Percentiles rank a stretch among this genome's conserved stretches.
phyloP scores from a whole-genome alignment of 2,329 filamentous ascomycete species.

The Leptographium lundbergii region DNA sequence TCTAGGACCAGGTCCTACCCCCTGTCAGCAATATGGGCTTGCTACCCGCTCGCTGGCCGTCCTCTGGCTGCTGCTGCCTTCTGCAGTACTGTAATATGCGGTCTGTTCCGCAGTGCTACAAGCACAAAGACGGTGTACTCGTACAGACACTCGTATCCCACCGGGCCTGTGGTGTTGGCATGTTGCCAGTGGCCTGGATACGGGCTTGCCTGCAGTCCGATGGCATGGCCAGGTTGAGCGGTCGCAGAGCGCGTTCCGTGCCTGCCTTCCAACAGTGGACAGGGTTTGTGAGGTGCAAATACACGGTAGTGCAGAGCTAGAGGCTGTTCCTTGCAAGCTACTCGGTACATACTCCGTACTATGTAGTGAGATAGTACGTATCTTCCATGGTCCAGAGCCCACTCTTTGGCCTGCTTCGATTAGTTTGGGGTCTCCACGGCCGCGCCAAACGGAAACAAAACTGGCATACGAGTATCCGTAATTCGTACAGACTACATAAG shows the following conservation, averaged over 20 bases:
- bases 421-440: neutral
- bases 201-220: neutral
- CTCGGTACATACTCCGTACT: neutral
- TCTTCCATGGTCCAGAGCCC: neutral
- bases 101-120: neutral
- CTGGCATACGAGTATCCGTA: neutral
- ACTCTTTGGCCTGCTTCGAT: neutral
- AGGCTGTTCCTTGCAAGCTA: neutral
- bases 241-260: neutral
- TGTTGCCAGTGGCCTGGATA: neutral
- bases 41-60: neutral
- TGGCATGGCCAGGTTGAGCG: too few species aligned
- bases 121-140: neutral
- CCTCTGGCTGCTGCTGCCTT: too few species aligned
- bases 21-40: neutral
- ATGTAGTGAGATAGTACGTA: neutral
- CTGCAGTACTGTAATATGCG: neutral
- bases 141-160: neutral
- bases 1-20: neutral
- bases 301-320: neutral
- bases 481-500: too few species aligned
- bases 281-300: neutral
- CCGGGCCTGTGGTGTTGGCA: neutral
- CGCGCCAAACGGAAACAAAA: neutral
- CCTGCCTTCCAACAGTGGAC: too few species aligned